A percentile compares a stretch with the other conserved stretches of the same genome.
These are phyloP conservation scores for Phytophthora lateralis DNA, from an alignment of 352 stramenopile genomes.

Conservation along the genomic window DNA sequence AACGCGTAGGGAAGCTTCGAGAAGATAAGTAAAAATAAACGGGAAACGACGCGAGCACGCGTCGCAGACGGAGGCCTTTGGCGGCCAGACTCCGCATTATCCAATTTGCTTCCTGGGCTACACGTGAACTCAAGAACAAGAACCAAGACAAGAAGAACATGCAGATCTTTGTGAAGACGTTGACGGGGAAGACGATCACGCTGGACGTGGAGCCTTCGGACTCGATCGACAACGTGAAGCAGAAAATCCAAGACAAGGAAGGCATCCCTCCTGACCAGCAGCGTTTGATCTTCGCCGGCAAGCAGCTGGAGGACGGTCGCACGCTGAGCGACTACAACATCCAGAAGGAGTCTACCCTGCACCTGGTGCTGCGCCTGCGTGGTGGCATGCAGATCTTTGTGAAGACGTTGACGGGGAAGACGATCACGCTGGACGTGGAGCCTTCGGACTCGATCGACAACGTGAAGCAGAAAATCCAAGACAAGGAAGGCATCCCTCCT, in stretches of 20 bases:
- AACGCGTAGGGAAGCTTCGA: slow-evolving; percentile 23
- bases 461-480: slow-evolving; percentile 31
- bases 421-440: slow-evolving; percentile 28
- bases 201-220: slow-evolving; percentile 7
- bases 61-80: slow-evolving; percentile 26
- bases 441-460: slow-evolving; percentile 32
- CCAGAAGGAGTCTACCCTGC: slow-evolving; percentile 14
- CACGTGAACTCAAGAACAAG: slow-evolving; percentile 12
- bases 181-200: slow-evolving; percentile 5
- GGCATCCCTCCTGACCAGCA: slow-evolving; percentile 16
- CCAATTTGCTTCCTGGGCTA: slow-evolving; percentile 23
- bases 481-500: slow-evolving; percentile 31
- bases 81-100: slow-evolving; percentile 5
- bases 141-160: slow-evolving; percentile 29
- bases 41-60: slow-evolving; percentile 24
- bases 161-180: slow-evolving; percentile 28
- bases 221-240: slow-evolving; percentile 12
- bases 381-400: slow-evolving; percentile 19
- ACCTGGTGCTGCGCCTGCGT: slow-evolving; percentile 9
- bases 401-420: slow-evolving; percentile 33
- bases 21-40: slow-evolving; percentile 7
- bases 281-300: slow-evolving; percentile 13
- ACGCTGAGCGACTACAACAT: slow-evolving; percentile 19
- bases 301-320: slow-evolving; percentile 12
- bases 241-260: slow-evolving; percentile 16